Percentiles rank a stretch among this genome's conserved stretches.
These are phyloP conservation scores for Mortierella sp. DNA, from an alignment of 371 early-diverging fungal species.

Conservation along the genomic window DNA sequence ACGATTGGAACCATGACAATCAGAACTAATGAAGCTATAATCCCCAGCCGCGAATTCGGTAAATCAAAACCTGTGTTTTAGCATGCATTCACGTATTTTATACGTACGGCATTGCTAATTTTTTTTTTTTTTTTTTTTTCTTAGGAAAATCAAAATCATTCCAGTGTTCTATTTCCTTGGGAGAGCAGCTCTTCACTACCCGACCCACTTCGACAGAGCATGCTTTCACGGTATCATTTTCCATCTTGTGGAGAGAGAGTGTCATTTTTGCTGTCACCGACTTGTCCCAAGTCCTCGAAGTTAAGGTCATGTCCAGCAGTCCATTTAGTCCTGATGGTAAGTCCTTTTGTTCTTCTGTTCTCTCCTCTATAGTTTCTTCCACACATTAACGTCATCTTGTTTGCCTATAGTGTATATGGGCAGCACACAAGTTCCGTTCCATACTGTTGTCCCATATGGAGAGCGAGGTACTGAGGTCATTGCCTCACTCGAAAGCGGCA, in stretches of 20 bases:
- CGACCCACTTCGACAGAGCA: slow-evolving; percentile 19
- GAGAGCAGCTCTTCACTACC: slow-evolving; percentile 40
- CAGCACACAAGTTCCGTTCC: slow-evolving; percentile 25
- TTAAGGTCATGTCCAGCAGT: slow-evolving; percentile 34
- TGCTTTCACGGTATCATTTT: slow-evolving; percentile 25
- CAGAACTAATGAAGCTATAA: slow-evolving; percentile 30
- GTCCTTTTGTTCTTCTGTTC: background rate
- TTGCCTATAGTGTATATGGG: slow-evolving; percentile 25
- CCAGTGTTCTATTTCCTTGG: slow-evolving; percentile 29
- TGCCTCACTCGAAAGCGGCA: slow-evolving; percentile 10
- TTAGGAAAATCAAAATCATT: slow-evolving; percentile 43
- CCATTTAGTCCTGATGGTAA: slow-evolving; percentile 50
- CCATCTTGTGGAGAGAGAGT: slow-evolving; percentile 49
- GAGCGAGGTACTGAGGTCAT: slow-evolving; percentile 45
- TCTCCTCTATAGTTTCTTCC: background rate
- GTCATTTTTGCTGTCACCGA: slow-evolving; percentile 41
- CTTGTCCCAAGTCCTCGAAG: slow-evolving; percentile 26
- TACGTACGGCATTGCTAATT: no score
- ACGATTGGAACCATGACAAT: slow-evolving; percentile 50
- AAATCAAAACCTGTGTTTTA: background rate
- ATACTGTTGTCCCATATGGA: slow-evolving; percentile 35
- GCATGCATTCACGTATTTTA: no score
- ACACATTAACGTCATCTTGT: no score
- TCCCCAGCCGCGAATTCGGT: slow-evolving; percentile 45
- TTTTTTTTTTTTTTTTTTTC: no score